Evolutionary conservation across 805 yeast genomes (phyloP).

Genomic region (Saturnispora serradocipensis): DNA sequence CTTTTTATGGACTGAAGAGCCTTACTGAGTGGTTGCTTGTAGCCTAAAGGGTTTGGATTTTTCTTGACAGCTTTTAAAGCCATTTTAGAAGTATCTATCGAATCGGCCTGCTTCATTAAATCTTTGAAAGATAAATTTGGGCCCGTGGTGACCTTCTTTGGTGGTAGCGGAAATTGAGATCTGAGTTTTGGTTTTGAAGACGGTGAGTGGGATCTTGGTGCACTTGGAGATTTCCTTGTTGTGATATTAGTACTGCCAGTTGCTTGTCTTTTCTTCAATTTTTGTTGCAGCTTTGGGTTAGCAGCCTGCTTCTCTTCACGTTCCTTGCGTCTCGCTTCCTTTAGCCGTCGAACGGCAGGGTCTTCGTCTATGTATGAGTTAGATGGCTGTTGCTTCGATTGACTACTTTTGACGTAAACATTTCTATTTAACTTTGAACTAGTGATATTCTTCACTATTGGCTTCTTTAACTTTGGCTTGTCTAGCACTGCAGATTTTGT

Average conservation of each 20-base stretch:
- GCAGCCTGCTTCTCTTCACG: constrained; percentile 31
- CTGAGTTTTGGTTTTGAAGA: constrained; percentile 3
- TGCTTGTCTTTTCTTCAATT: neutral
- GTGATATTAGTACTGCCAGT: neutral
- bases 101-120: constrained; percentile 59
- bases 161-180: neutral
- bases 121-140: constrained; percentile 54
- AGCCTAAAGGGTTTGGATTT: neutral
- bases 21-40: constrained; percentile 11
- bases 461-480: neutral
- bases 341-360: constrained; percentile 62
- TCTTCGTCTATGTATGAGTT: constrained; percentile 31
- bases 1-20: constrained; percentile 11
- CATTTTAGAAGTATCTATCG: constrained; percentile 42
- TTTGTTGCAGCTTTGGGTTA: constrained; percentile 6
- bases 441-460: neutral
- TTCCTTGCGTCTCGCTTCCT: constrained; percentile 56
- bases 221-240: neutral
- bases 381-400: constrained; percentile 8
- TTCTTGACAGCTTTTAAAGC: constrained; percentile 23
- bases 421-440: neutral
- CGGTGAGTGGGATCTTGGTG: neutral
- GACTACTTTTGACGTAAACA: neutral
- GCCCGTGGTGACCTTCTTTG: constrained; percentile 16
- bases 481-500: neutral